Conservation (phyloP, 208 protist species). For the Trypanosoma vivax region DNA sequence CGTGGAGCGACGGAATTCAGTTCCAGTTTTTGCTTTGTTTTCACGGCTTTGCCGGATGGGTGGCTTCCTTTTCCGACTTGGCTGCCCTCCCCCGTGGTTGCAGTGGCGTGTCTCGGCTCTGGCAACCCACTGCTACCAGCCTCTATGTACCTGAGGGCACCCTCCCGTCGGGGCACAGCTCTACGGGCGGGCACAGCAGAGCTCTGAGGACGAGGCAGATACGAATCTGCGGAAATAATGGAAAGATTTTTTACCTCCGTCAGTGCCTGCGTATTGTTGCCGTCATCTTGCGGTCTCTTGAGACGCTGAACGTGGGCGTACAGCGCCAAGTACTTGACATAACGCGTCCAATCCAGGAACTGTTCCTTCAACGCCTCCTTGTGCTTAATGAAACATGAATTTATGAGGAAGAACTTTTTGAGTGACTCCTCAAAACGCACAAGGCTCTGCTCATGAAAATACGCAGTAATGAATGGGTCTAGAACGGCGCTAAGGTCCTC, state of each 20-base stretch:
- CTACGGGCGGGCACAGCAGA: neutral
- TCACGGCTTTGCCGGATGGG: neutral
- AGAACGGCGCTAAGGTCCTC: constrained; percentile 60
- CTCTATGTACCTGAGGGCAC: no score
- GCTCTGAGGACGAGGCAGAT: constrained; percentile 11
- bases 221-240: constrained; percentile 3
- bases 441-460: constrained; percentile 63
- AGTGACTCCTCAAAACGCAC: constrained; percentile 34
- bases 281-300: neutral
- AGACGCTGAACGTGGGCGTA: constrained; percentile 43
- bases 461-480: constrained; percentile 66
- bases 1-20: no score
- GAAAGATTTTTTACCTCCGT: constrained; percentile 7
- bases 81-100: neutral
- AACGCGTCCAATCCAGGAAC: constrained; percentile 59
- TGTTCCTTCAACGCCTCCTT: constrained; percentile 22
- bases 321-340: constrained; percentile 82
- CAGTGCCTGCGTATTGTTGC: neutral
- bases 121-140: no score
- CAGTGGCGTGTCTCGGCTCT: no score
- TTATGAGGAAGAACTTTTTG: constrained; percentile 43
- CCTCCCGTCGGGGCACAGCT: neutral
- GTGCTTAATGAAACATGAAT: constrained; percentile 39
- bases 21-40: neutral
- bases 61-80: neutral